Evolutionary conservation across 2,329 filamentous ascomycete species (phyloP).

Genomic region (Cryphonectria nitschkei): DNA sequence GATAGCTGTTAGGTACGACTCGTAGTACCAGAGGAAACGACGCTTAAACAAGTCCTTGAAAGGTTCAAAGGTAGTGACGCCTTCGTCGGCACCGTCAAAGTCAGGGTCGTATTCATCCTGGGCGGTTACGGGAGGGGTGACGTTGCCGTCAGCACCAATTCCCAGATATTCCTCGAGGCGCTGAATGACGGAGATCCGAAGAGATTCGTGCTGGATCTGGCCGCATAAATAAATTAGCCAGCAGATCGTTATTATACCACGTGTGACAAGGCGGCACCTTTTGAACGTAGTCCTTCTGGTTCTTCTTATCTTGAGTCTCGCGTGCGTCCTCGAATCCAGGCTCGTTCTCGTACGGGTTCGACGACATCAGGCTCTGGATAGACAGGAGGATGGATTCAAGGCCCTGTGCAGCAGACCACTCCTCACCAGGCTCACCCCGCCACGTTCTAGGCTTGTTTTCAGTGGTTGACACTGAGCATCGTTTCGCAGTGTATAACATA

Average conservation of each 20-base stretch:
- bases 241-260: neutral
- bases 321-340: slow-evolving; percentile 86
- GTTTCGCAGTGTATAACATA: slow-evolving; percentile 45
- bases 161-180: slow-evolving; percentile 79
- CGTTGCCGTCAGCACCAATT: slow-evolving; percentile 58
- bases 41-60: slow-evolving; percentile 91
- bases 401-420: slow-evolving; percentile 96
- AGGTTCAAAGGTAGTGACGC: slow-evolving; percentile 70
- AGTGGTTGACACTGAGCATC: slow-evolving; percentile 27
- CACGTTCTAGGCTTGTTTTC: slow-evolving; percentile 70
- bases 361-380: slow-evolving; percentile 93
- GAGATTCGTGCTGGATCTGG: slow-evolving; percentile 86
- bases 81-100: slow-evolving; percentile 54
- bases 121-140: slow-evolving; percentile 38
- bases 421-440: slow-evolving; percentile 85
- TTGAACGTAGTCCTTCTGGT: slow-evolving; percentile 74
- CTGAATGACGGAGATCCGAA: slow-evolving; percentile 84
- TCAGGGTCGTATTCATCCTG: slow-evolving; percentile 51
- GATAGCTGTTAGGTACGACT: slow-evolving; percentile 78
- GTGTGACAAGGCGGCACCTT: slow-evolving; percentile 63
- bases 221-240: neutral
- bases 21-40: slow-evolving; percentile 94
- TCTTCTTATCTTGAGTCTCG: slow-evolving; percentile 68
- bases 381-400: slow-evolving; percentile 93
- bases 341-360: slow-evolving; percentile 94